Percentiles rank a stretch among this genome's conserved stretches.
Conservation (phyloP, 2,329 filamentous ascomycete species). For the Neonectria coccinea region DNA sequence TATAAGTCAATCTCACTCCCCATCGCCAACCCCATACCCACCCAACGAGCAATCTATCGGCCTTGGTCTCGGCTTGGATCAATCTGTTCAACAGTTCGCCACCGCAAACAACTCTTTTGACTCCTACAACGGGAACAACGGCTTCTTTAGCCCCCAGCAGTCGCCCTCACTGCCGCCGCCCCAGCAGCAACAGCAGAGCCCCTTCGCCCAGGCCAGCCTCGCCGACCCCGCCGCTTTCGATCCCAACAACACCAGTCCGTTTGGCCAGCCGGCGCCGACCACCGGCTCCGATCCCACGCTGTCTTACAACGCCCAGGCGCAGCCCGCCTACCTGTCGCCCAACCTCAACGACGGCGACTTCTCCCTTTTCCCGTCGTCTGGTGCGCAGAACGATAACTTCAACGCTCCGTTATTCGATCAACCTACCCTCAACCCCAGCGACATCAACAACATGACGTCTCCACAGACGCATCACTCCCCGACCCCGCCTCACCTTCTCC, state of each 20-base stretch:
- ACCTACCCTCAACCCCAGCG: constrained; percentile 56
- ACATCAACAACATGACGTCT: constrained; percentile 66
- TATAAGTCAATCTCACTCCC: constrained; percentile 77
- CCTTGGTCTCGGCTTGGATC: constrained; percentile 70
- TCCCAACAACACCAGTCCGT: constrained; percentile 54
- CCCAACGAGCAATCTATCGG: constrained; percentile 61
- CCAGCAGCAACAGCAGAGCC: constrained; percentile 49
- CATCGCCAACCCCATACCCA: constrained; percentile 69
- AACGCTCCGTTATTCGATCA: constrained; percentile 71
- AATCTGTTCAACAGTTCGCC: constrained; percentile 56
- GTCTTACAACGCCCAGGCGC: constrained; percentile 57
- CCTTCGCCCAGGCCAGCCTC: constrained; percentile 47
- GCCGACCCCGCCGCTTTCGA: constrained; percentile 56
- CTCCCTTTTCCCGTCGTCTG: constrained; percentile 70
- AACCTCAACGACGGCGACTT: constrained; percentile 70
- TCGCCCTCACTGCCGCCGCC: constrained; percentile 49
- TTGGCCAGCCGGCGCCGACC: constrained; percentile 56
- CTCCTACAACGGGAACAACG: constrained; percentile 58
- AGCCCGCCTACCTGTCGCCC: constrained; percentile 61
- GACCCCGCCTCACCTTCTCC: constrained; percentile 67
- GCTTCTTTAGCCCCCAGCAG: constrained; percentile 64
- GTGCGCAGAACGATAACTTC: constrained; percentile 67
- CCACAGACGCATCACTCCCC: constrained; percentile 67
- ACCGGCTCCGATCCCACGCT: constrained; percentile 52
- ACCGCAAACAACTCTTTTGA: constrained; percentile 53